phyloP scores from a whole-genome alignment of 2,329 filamentous ascomycete genomes.

The Delphinella strobiligena region DNA sequence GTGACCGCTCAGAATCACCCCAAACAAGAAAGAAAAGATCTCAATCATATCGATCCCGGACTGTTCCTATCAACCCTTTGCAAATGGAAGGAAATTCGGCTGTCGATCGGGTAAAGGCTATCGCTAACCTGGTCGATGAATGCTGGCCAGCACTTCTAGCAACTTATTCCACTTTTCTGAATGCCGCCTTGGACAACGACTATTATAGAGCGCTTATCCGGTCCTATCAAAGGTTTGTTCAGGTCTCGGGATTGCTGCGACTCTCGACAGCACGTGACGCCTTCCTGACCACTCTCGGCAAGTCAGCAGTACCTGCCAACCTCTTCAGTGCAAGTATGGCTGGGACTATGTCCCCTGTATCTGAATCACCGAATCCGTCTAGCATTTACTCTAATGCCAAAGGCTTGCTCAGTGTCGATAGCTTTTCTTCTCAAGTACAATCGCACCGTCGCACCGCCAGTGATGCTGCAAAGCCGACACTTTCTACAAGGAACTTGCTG shows the following conservation, averaged over 20 bases:
- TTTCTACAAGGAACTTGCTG: slow-evolving; percentile 81
- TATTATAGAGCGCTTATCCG: slow-evolving; percentile 88
- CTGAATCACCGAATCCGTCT: slow-evolving; percentile 31
- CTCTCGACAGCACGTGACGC: slow-evolving; percentile 82
- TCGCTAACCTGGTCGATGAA: slow-evolving; percentile 71
- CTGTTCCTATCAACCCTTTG: slow-evolving; percentile 75
- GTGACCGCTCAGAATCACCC: slow-evolving; percentile 20
- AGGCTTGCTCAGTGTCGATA: slow-evolving; percentile 63
- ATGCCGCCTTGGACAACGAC: slow-evolving; percentile 80
- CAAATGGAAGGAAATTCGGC: slow-evolving; percentile 61
- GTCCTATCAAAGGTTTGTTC: slow-evolving; percentile 88
- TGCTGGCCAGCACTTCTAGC: slow-evolving; percentile 95
- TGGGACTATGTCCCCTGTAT: slow-evolving; percentile 18
- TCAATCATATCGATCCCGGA: slow-evolving; percentile 59
- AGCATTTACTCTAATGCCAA: slow-evolving; percentile 60
- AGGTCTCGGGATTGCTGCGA: slow-evolving; percentile 80
- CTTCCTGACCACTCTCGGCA: slow-evolving; percentile 85
- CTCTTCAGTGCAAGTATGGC: slow-evolving; percentile 31
- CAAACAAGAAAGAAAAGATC: slow-evolving; percentile 39
- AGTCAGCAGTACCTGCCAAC: slow-evolving; percentile 82
- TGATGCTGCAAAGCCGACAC: slow-evolving; percentile 38
- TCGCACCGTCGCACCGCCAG: slow-evolving; percentile 42
- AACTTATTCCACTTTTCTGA: slow-evolving; percentile 89
- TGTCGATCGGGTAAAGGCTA: slow-evolving; percentile 58
- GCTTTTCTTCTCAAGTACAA: slow-evolving; percentile 50